phyloP scores from a whole-genome alignment of 495 filamentous ascomycete species.

The Penicillium riverlandense region DNA sequence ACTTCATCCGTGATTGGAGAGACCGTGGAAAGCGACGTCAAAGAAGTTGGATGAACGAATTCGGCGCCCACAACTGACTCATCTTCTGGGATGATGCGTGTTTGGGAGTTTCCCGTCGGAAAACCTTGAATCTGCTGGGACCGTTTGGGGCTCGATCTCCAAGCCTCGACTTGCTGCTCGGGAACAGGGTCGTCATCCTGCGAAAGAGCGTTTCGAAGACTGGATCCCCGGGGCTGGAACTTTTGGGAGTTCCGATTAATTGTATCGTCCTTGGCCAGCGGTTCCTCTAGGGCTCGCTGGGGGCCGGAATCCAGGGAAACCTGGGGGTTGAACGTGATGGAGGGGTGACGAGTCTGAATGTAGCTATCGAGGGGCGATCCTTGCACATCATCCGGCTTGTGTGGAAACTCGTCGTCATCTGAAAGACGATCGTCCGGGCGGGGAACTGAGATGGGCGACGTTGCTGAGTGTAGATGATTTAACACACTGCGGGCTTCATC shows the following conservation, averaged over 20 bases:
- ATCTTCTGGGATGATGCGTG: constrained; percentile 16
- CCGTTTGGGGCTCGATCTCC: constrained; percentile 16
- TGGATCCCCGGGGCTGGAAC: constrained; percentile 34
- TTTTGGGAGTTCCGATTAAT: constrained; percentile 17
- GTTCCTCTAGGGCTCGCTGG: constrained; percentile 30
- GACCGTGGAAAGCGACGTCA: constrained; percentile 53
- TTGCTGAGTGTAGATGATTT: constrained; percentile 38
- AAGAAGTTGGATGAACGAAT: constrained; percentile 44
- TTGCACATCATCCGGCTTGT: constrained; percentile 36
- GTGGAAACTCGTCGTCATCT: constrained; percentile 24
- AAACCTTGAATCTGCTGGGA: constrained; percentile 17
- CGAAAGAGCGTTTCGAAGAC: constrained; percentile 32
- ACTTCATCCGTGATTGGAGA: constrained; percentile 46
- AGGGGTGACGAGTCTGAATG: constrained; percentile 31
- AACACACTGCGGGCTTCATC: constrained; percentile 40
- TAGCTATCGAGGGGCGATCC: constrained; percentile 38
- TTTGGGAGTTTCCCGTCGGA: constrained; percentile 22
- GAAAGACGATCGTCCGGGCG: constrained; percentile 25
- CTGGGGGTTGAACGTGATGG: constrained; percentile 36
- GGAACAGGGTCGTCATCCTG: constrained; percentile 20
- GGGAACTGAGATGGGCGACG: constrained; percentile 41
- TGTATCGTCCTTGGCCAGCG: constrained; percentile 27
- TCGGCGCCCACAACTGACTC: constrained; percentile 15
- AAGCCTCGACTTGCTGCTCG: constrained; percentile 5
- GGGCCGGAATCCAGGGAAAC: constrained; percentile 31